Percentiles rank a stretch among this genome's conserved stretches.
Conservation (phyloP, 1,284 basidiomycete species). For the Clitocybe nebularis region DNA sequence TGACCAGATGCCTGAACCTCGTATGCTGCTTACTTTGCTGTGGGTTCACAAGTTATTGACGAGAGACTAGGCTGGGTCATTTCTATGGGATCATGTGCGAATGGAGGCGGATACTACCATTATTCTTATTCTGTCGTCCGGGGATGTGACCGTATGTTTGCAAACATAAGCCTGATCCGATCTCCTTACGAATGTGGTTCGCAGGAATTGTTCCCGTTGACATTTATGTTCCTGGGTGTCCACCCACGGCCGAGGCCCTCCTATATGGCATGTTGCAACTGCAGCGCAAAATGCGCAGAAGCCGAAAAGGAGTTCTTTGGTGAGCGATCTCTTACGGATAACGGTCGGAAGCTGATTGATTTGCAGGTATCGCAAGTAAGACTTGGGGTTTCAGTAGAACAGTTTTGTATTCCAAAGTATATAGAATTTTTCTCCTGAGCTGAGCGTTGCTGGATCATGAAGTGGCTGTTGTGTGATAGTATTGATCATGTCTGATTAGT, state of each 20-base stretch:
- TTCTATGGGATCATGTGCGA: slow-evolving; percentile 99
- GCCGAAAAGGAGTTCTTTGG: slow-evolving; percentile 90
- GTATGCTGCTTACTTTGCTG: slow-evolving; percentile 40
- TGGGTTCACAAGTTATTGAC: slow-evolving; percentile 1
- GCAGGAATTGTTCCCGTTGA: slow-evolving; percentile 95
- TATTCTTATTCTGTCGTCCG: slow-evolving; percentile 99
- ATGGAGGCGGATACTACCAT: slow-evolving; percentile 98
- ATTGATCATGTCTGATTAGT: background rate
- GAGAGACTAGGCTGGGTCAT: slow-evolving; percentile 83
- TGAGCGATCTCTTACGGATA: slow-evolving; percentile 35
- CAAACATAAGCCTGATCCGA: slow-evolving; percentile 4
- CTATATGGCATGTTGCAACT: slow-evolving; percentile 94
- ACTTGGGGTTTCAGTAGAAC: background rate
- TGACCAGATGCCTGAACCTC: slow-evolving; percentile 95
- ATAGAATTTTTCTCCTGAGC: background rate
- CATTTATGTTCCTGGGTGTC: slow-evolving; percentile 96
- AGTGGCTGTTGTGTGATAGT: background rate
- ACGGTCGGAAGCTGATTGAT: slow-evolving; percentile 15
- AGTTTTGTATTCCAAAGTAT: background rate
- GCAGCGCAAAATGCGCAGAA: slow-evolving; percentile 95
- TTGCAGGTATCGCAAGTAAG: slow-evolving; percentile 50
- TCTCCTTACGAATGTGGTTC: slow-evolving; percentile 8
- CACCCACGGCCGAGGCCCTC: slow-evolving; percentile 91
- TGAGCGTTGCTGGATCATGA: background rate
- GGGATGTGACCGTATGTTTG: slow-evolving; percentile 88